A percentile compares a stretch with the other conserved stretches of the same genome.
Evolutionary conservation across 225 moss, liverwort and hornwort species (phyloP).

Genomic region (Marchantia polymorpha): DNA sequence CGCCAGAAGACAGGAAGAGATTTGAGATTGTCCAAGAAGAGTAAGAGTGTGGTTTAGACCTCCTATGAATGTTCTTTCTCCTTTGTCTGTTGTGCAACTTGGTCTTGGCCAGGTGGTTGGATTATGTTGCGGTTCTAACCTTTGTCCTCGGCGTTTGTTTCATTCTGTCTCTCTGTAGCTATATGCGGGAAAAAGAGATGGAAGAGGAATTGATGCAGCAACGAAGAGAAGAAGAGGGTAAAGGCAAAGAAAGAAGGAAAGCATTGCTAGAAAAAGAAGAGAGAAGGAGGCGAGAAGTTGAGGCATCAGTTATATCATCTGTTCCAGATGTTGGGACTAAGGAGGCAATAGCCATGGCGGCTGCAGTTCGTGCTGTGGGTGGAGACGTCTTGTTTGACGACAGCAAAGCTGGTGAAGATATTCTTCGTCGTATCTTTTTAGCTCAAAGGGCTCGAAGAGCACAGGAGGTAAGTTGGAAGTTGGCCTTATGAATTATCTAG

Average conservation of each 20-base stretch:
- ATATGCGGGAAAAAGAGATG: conserved; percentile 92
- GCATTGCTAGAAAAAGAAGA: conserved; percentile 85
- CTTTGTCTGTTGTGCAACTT: not conserved
- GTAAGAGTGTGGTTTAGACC: conserved; percentile 41
- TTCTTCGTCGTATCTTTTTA: conserved; percentile 81
- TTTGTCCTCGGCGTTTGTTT: not conserved
- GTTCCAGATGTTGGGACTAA: conserved; percentile 93
- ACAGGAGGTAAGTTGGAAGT: conserved; percentile 58
- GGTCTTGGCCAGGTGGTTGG: too few species aligned
- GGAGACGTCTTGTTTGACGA: conserved; percentile 91
- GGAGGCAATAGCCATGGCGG: conserved; percentile 97
- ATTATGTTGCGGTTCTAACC: too few species aligned
- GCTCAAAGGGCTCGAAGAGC: conserved; percentile 89
- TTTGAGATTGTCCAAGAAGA: conserved; percentile 92
- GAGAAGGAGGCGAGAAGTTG: conserved; percentile 76
- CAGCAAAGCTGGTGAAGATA: conserved; percentile 72
- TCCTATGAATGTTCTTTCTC: not conserved
- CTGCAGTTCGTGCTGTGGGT: conserved; percentile 91
- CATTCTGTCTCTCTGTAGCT: conserved; percentile 43
- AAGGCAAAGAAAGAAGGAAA: conserved; percentile 83
- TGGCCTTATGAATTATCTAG: too few species aligned
- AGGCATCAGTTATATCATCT: conserved; percentile 85
- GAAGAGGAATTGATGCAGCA: conserved; percentile 87
- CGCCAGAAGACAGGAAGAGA: conserved; percentile 86
- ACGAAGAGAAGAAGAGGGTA: conserved; percentile 93